Percentiles rank a stretch among this genome's conserved stretches.
These are phyloP conservation scores for Naganishia vaughanmartiniae DNA, from an alignment of 768 basidiomycete genomes.

Conservation along the genomic window DNA sequence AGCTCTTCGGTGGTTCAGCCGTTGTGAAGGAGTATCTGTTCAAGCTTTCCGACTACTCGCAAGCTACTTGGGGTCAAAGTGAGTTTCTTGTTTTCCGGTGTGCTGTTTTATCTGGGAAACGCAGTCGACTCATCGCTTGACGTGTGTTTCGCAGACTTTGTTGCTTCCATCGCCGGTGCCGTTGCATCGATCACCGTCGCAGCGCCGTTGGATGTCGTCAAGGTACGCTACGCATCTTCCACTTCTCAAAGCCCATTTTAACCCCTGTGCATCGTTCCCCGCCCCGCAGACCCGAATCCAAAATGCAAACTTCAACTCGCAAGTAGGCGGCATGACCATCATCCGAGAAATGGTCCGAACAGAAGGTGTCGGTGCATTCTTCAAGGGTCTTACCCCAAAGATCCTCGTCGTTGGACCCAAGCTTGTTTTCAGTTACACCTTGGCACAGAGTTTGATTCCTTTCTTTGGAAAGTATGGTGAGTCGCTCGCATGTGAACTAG, in stretches of 20 bases:
- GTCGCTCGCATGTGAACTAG: constrained; percentile 25
- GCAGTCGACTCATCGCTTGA: no score
- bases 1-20: constrained; percentile 97
- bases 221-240: constrained; percentile 58
- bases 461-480: constrained; percentile 74
- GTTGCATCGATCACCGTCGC: constrained; percentile 93
- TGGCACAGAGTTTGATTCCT: constrained; percentile 93
- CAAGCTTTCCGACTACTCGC: constrained; percentile 80
- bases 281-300: constrained; percentile 72
- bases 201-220: constrained; percentile 91
- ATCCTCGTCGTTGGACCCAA: constrained; percentile 95
- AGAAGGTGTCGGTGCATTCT: constrained; percentile 79
- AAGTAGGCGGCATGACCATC: constrained; percentile 66
- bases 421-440: constrained; percentile 95
- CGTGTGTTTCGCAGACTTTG: constrained; percentile 60
- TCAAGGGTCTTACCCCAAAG: constrained; percentile 97
- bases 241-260: background rate
- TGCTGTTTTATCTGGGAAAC: background rate
- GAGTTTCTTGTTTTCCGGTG: constrained; percentile 23
- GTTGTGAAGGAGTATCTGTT: constrained; percentile 90
- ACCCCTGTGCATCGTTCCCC: background rate
- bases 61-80: constrained; percentile 92
- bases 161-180: constrained; percentile 90
- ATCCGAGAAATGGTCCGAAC: constrained; percentile 79
- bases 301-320: constrained; percentile 82